These are phyloP conservation scores for Chlamydomonas sphaeroides DNA, from an alignment of 139 green algal genomes.

Conservation along the genomic window DNA sequence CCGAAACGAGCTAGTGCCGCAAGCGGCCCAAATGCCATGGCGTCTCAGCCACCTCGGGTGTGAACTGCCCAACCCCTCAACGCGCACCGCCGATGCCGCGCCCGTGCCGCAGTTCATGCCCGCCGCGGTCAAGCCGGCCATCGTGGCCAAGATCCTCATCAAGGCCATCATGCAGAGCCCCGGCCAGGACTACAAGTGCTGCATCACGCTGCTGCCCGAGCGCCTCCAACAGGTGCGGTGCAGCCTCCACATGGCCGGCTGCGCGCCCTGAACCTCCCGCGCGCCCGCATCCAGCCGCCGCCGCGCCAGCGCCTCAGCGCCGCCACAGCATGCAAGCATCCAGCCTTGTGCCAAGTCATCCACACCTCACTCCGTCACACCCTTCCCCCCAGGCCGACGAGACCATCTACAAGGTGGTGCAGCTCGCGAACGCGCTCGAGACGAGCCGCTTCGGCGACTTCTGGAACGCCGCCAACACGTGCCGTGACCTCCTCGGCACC, in stretches of 20 bases:
- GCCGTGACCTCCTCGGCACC: conserved; percentile 12
- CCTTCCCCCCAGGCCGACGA: conserved; percentile 37
- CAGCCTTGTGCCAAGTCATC: too few species aligned
- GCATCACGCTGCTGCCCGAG: conserved; percentile 59
- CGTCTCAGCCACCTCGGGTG: too few species aligned
- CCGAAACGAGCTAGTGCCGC: too few species aligned
- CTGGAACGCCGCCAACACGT: conserved; percentile 48
- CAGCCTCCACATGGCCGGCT: too few species aligned
- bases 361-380: too few species aligned
- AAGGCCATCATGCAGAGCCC: conserved; percentile 61
- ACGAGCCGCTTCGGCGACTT: conserved; percentile 54
- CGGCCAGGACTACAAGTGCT: conserved; percentile 49
- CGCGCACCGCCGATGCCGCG: too few species aligned
- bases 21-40: too few species aligned
- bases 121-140: conserved; percentile 38
- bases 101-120: conserved; percentile 59
- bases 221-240: conserved; percentile 37
- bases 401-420: conserved; percentile 48
- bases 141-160: conserved; percentile 54
- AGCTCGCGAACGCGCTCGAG: conserved; percentile 56
- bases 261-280: too few species aligned
- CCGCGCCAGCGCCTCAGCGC: too few species aligned
- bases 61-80: too few species aligned
- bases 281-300: too few species aligned
- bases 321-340: too few species aligned